Evolutionary conservation across 306 rosid species (phyloP).

Genomic region (Lagenaria siceraria): DNA sequence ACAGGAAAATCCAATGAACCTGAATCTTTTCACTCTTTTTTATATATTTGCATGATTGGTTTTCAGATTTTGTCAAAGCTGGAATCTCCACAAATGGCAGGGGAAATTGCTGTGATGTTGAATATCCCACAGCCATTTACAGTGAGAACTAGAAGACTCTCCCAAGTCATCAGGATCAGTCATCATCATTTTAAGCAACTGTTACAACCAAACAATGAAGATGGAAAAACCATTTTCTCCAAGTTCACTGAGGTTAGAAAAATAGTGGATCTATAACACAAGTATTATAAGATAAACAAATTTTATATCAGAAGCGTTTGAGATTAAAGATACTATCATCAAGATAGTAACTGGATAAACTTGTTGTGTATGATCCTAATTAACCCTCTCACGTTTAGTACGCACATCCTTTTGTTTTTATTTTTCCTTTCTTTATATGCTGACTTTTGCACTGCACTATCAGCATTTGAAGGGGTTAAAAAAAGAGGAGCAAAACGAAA

Average conservation of each 20-base stretch:
- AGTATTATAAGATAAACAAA: neutral
- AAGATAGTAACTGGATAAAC: neutral
- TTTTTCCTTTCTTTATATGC: slow-evolving; percentile 9
- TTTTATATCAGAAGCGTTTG: neutral
- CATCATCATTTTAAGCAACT: slow-evolving; percentile 71
- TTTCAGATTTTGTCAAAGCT: slow-evolving; percentile 50
- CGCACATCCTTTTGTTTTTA: neutral
- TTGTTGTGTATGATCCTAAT: neutral
- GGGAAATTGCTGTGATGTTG: slow-evolving; percentile 69
- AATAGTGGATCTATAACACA: neutral
- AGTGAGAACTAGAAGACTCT: slow-evolving; percentile 64
- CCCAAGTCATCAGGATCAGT: slow-evolving; percentile 57
- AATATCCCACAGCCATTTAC: slow-evolving; percentile 80
- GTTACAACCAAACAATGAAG: slow-evolving; percentile 48
- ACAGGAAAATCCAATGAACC: neutral
- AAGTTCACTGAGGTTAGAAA: slow-evolving; percentile 55
- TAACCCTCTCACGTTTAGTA: neutral
- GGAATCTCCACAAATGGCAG: slow-evolving; percentile 56
- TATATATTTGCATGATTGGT: slow-evolving; percentile 2
- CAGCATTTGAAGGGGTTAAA: slow-evolving; percentile 52
- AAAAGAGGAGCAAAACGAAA: slow-evolving; percentile 38
- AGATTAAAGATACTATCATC: neutral
- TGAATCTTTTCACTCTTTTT: neutral
- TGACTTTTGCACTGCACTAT: slow-evolving; percentile 16
- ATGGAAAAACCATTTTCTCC: slow-evolving; percentile 44